Evolutionary conservation across 495 filamentous ascomycete species (phyloP), one percentile per base, ranked within the genome.

Genomic region (Aspergillus bertholletiae): DNA sequence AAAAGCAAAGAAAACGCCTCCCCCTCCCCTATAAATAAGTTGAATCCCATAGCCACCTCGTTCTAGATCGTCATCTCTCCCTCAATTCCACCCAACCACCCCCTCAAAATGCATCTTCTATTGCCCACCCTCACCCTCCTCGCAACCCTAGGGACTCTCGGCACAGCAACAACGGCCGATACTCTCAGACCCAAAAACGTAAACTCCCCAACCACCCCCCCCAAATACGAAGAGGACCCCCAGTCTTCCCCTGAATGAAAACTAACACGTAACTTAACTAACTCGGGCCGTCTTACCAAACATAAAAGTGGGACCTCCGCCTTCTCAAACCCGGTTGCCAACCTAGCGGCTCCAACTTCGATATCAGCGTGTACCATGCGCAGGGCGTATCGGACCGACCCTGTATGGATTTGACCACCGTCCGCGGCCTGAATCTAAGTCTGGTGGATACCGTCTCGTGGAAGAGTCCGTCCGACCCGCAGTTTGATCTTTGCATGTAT

Each of bases 281-380:
- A n/a, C n/a, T n/a, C n/a, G n/a, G n/a, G n/a, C n/a, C n/a, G n/a
- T n/a, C n/a, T n/a, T n/a, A n/a, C n/a, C n/a, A n/a, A 39, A 23
- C 48, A 48, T 11, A 3, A 30, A 20, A 72, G 69, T 72, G 69
- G 69, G 65, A 72, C 35, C 50, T 72, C 24, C 63, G 59, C 50
- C 55, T 72, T 48, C 58, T 67, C 45, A 61, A 26, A 8, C 62
- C 64, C 13, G 37, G 44, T 56, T 72, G 69, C 61, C 47, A 62
- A 35, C 48, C 57, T 8, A 56, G 62, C 48, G 24, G 20, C n/a
- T 57, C 60, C 47, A 67, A 67, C 35, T 27, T 61, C 40, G 41
- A 61, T 18, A 20, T 59, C 4, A 60, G 57, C 12, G 43, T 72
- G 13, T 59, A 39, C 26, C 61, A 66, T 17, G 49, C 52, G n/a